phyloP scores from a whole-genome alignment of 495 filamentous ascomycete genomes.

The Penicilliopsis zonata region DNA sequence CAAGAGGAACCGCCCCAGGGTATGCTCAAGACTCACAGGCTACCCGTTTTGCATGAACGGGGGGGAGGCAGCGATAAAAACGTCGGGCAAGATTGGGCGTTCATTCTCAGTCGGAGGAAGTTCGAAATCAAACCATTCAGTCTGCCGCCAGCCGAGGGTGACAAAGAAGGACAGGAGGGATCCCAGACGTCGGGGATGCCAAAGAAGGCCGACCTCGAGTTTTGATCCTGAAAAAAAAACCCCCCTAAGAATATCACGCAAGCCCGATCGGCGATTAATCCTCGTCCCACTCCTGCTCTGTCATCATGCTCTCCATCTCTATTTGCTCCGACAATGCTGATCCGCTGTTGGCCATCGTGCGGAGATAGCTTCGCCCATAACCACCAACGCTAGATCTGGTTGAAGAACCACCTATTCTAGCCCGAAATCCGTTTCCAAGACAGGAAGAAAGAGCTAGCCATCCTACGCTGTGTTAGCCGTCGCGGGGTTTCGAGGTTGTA shows the following conservation, averaged over 20 bases:
- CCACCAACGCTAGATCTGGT: conserved; percentile 25
- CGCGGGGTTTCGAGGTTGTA: conserved; percentile 1
- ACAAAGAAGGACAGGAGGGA: conserved; percentile 54
- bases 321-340: conserved; percentile 51
- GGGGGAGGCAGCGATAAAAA: conserved; percentile 63
- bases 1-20: conserved; percentile 75
- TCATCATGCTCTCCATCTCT: conserved; percentile 49
- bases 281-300: conserved; percentile 33
- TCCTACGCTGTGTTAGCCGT: conserved; percentile 22
- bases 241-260: background rate
- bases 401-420: conserved; percentile 22
- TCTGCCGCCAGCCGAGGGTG: conserved; percentile 78
- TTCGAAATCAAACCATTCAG: conserved; percentile 83
- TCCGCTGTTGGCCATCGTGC: conserved; percentile 39
- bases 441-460: conserved; percentile 50
- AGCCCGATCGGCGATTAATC: conserved; percentile 9
- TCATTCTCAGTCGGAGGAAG: conserved; percentile 71
- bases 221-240: conserved; percentile 35
- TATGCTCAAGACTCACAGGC: conserved; percentile 64
- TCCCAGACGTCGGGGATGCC: conserved; percentile 33
- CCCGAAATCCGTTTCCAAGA: conserved; percentile 41
- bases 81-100: conserved; percentile 75
- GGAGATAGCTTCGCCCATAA: conserved; percentile 43
- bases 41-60: conserved; percentile 79
- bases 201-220: conserved; percentile 61